Percentiles rank a stretch among this genome's conserved stretches.
Evolutionary conservation across 805 yeast species (phyloP).

Genomic region (Candida sanyiensis): DNA sequence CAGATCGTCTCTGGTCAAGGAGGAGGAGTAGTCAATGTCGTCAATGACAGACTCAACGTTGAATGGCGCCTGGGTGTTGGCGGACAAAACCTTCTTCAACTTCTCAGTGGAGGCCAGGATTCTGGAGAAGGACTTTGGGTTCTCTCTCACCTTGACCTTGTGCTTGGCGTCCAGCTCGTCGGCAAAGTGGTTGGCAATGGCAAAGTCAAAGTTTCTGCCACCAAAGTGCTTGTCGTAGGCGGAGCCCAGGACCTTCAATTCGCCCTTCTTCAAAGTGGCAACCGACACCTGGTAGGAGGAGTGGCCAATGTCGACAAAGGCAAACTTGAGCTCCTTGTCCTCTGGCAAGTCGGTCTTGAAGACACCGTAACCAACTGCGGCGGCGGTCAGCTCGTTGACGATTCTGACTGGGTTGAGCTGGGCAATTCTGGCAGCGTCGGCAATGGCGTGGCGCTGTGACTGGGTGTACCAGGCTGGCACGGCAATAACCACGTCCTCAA

Average conservation of each 20-base stretch:
- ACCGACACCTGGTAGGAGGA: conserved; percentile 87
- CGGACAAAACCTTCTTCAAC: conserved; percentile 93
- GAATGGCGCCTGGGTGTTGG: conserved; percentile 91
- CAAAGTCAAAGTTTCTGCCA: conserved; percentile 94
- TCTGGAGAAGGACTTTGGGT: conserved; percentile 94
- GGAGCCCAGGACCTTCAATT: conserved; percentile 85
- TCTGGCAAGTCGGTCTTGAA: conserved; percentile 96
- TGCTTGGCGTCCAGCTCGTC: conserved; percentile 85
- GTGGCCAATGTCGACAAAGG: conserved; percentile 95
- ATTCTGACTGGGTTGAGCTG: conserved; percentile 97
- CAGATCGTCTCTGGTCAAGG: conserved; percentile 83
- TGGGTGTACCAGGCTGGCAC: conserved; percentile 98
- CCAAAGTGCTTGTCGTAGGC: conserved; percentile 96
- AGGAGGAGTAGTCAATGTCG: conserved; percentile 91
- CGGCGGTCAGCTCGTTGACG: conserved; percentile 96
- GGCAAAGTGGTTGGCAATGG: conserved; percentile 92
- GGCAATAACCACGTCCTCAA: conserved; percentile 85
- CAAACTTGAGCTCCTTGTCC: conserved; percentile 84
- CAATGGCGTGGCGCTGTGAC: conserved; percentile 91
- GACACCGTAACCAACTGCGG: conserved; percentile 98
- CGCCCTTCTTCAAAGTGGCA: conserved; percentile 93
- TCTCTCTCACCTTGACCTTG: conserved; percentile 85
- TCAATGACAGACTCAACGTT: conserved; percentile 95
- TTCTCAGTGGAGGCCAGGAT: conserved; percentile 87
- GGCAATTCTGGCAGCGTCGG: conserved; percentile 93